Evolutionary conservation across 768 basidiomycete genomes (phyloP), one percentile per base, ranked within the genome.

Genomic region (Favolaschia claudopus): DNA sequence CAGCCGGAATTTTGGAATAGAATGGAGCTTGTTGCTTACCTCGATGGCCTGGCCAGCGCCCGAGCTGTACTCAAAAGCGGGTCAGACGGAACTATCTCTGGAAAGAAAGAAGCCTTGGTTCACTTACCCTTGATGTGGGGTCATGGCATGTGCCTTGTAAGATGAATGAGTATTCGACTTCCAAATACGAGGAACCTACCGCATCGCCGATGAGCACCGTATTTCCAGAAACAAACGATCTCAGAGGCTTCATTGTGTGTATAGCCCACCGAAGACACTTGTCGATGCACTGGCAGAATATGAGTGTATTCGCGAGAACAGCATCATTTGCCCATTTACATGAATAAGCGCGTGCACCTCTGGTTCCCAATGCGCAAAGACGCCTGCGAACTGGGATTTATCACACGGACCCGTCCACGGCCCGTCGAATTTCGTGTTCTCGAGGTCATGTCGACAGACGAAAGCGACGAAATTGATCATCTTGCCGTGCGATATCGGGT

Each of bases 391-490:
- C 47, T 88, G 84, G 22, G 77, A 67, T 51, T 72, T 78, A 20
- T 82, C 75, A 2, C 80, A 66, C 7, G 77, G 76, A 28, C 74
- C 74, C 6, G 86, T 79, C 87, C 85, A 88, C 14, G 82, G 74
- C 5, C 79, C 82, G 13, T 79, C 71, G 57, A 78, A 85, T 22
- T 70, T 69, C 2, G 86, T 82, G 56, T 76, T 73, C 63, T 88
- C 82, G n/a, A 82, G 73, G 27, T 86, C 82, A 58, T 81, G 80
- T 24, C 76, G 74, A 19, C 80, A 69, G 24, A 72, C 76, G 65
- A 88, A 87, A 1, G 85, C 87, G 17, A 82, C 89, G 54, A 89
- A 79, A 64, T 89, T 92, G 63, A 92, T 74, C 58, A 79, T 71
- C 62, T 76, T 81, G 7, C 87, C 87, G 28, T 77, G 77, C 4